Evolutionary conservation across 768 basidiomycete species (phyloP), one percentile per base, ranked within the genome.

Genomic region (Mycena metata): DNA sequence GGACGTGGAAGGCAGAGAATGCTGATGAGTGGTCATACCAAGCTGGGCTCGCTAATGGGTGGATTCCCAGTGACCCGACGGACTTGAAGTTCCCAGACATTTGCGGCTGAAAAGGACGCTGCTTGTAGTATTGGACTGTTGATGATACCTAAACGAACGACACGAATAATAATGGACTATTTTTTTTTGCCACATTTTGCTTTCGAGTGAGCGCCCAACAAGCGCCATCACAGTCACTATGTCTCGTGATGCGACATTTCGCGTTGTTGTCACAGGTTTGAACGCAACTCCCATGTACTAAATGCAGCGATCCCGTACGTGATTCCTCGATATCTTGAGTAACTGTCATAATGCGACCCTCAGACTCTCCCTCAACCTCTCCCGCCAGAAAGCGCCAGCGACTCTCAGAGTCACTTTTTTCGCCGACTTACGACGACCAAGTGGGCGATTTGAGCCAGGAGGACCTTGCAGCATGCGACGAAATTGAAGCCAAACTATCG

Each of bases 11-110:
- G 81, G 78, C 93, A 0, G 94, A 95, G 78, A 80, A 81, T 68
- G 91, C 93, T 3, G 92, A 94, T 69, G 96, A 97, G 65, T 98
- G 96, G 96, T 86, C 91, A 0, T 97, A 97, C 82, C 87, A 92
- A 70, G 90, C 91, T 50, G 95, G 95, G 45, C 82, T 96, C 39
- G 77, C 82, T 15, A 85, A 90, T 67, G 95, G 95, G 23, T 96
- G 93, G 94, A 96, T 97, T 76, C 95, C 96, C 11, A 77, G 83
- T 69, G 77, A 85, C 66, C 85, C 86, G 7, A 85, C 85, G 11
- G 71, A 76, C 33, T 77, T 74, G 46, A 73, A 80, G 73, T 94
- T 88, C 78, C 91, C 90, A 17, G 85, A 81, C 70, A 91, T 91
- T 61, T 96, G 92, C 71, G 81, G 79, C 36, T 86, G 76, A 75